Evolutionary conservation across 129 eudicot species (phyloP).

Genomic region (Arctium lappa): DNA sequence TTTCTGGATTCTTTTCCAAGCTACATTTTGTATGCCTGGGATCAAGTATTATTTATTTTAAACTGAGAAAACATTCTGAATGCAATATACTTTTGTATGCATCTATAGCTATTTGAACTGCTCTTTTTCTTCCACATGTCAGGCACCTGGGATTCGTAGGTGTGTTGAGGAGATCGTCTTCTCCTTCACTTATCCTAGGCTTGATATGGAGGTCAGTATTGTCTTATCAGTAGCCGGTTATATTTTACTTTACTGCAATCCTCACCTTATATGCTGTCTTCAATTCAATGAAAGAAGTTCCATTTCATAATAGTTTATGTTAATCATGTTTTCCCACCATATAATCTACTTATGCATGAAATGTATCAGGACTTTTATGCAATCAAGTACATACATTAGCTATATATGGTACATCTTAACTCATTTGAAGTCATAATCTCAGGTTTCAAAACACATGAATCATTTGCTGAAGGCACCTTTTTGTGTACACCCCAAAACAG

Average conservation of each 20-base stretch:
- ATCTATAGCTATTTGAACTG: background rate
- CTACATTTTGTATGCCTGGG: background rate
- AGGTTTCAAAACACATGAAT: slow-evolving; percentile 97
- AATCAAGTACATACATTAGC: background rate
- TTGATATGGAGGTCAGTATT: slow-evolving; percentile 85
- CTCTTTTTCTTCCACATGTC: slow-evolving; percentile 25
- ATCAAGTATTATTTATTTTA: background rate
- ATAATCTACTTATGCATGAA: background rate
- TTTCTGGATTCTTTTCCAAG: background rate
- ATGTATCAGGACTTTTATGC: background rate
- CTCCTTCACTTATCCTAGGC: slow-evolving; percentile 86
- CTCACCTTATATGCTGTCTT: background rate
- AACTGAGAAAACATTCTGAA: background rate
- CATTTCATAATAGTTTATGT: background rate
- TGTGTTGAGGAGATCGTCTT: slow-evolving; percentile 91
- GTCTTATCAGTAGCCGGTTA: background rate
- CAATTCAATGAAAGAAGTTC: background rate
- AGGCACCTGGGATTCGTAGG: slow-evolving; percentile 66
- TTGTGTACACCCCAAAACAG: slow-evolving; percentile 97
- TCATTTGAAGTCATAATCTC: slow-evolving; percentile 23
- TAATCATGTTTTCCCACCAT: background rate
- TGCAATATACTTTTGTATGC: background rate
- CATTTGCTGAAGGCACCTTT: slow-evolving; percentile 98
- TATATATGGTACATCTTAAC: background rate
- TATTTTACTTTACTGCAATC: background rate